Conservation (phyloP, 1,139 yeast genomes). For the Casaregolazyma lundiana region DNA sequence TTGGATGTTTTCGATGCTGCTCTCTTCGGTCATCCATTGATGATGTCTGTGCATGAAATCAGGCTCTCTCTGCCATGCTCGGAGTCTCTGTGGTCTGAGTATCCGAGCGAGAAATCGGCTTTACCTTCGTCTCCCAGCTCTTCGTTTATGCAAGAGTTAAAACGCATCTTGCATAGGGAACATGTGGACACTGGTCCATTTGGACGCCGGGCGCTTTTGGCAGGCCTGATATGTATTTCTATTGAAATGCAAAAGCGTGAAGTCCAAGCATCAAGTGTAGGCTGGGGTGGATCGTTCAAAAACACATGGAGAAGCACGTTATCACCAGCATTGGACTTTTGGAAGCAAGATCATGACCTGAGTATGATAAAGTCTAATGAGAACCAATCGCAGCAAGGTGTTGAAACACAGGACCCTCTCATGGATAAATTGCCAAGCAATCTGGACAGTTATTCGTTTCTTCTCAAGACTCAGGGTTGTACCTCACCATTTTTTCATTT, state of each 20-base stretch:
- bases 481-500: conserved; percentile 35
- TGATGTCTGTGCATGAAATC: conserved; percentile 62
- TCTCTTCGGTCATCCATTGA: conserved; percentile 69
- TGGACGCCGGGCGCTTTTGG: conserved; percentile 61
- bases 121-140: conserved; percentile 24
- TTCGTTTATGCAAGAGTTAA: conserved; percentile 52
- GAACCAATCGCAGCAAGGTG: conserved; percentile 5
- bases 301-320: conserved; percentile 61
- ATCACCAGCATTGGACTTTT: conserved; percentile 57
- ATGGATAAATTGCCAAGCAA: conserved; percentile 8
- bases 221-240: conserved; percentile 67
- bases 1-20: conserved; percentile 77
- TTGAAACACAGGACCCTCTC: conserved; percentile 10
- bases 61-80: conserved; percentile 76
- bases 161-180: conserved; percentile 50
- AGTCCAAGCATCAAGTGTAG: conserved; percentile 48
- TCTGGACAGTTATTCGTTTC: conserved; percentile 16
- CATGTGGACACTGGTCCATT: conserved; percentile 48
- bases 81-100: conserved; percentile 69
- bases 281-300: conserved; percentile 37
- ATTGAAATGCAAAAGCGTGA: conserved; percentile 74
- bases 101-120: conserved; percentile 25
- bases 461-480: conserved; percentile 25
- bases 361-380: conserved; percentile 14
- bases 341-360: conserved; percentile 35